Base-by-base conservation (phyloP, 306 rosid species). In the Oxytropis ochrocephala region DNA sequence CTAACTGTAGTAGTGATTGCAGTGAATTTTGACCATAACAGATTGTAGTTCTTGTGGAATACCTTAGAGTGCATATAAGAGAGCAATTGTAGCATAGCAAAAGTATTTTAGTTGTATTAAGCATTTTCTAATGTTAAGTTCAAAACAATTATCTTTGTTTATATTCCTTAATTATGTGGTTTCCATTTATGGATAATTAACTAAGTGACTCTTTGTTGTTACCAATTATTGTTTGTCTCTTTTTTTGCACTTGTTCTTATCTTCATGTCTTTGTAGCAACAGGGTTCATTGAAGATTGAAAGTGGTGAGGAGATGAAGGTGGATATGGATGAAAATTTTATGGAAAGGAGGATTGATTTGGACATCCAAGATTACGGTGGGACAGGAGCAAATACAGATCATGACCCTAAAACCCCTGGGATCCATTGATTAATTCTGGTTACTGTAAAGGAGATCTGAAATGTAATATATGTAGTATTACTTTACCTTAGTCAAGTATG, bases 321-420 rank as follows among this genome's bases (percentile, higher is more conserved):
- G n/a, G 53, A 70, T 62, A 30, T 32, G 65, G 6, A 74, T 0
- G 70, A 69, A 69, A 67, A 14, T 42, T 30, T 64, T 1, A 11
- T 30, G 54, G n/a, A n/a, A n/a, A 75, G 84, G 55, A 80, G 85
- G 49, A 54, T 76, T 0, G 52, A 54, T 71, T 55, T 79, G 57
- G 80, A 75, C 55, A 57, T 39, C 12, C 64, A 71, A 32, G 85
- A 80, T 35, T 76, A 76, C 53, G 75, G 60, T 33, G 75, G 72
- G 7, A 69, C 85, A 3, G 75, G 75, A 13, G 85, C 72, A 51
- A 80, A 80, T 53, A 46, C 4, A 18, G 81, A 59, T 52, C 78
- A 80, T 76, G 46, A 80, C 63, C 85, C 85, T 10, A 72, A 52
- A 17, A 2, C 80, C 60, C 84, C 84, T 27, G 52, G 76, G 30